phyloP scores from a whole-genome alignment of 1,284 basidiomycete genomes.

The Grifola frondosa region DNA sequence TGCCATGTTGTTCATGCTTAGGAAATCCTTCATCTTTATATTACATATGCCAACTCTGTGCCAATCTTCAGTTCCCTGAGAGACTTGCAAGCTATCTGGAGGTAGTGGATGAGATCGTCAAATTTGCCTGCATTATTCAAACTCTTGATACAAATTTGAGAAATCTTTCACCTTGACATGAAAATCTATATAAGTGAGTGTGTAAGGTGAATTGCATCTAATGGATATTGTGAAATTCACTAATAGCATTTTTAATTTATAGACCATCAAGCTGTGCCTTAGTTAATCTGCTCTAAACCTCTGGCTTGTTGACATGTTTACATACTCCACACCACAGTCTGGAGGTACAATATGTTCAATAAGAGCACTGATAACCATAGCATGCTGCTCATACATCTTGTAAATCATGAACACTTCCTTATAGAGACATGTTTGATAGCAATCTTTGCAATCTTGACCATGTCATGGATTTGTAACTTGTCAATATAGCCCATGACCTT shows the following conservation, averaged over 20 bases:
- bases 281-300: conserved; percentile 94
- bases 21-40: conserved; percentile 99
- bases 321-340: conserved; percentile 93
- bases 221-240: conserved; percentile 38
- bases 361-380: conserved; percentile 93
- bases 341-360: conserved; percentile 98
- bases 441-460: conserved; percentile 93
- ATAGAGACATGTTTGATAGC: conserved; percentile 93
- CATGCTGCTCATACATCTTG: conserved; percentile 91
- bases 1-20: conserved; percentile 97
- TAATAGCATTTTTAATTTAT: conserved; percentile 96
- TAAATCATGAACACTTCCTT: conserved; percentile 97
- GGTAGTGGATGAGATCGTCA: conserved; percentile 93
- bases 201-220: neutral
- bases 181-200: conserved; percentile 61
- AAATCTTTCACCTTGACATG: conserved; percentile 99
- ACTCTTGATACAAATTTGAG: conserved; percentile 94
- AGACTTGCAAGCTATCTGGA: conserved; percentile 98
- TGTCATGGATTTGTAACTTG: conserved; percentile 93
- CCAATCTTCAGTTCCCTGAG: conserved; percentile 97
- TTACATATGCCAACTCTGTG: conserved; percentile 95
- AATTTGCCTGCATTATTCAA: conserved; percentile 94
- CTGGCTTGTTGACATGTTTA: conserved; percentile 92
- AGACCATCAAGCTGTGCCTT: conserved; percentile 98
- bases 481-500: conserved; percentile 98